Evolutionary conservation across 306 rosid genomes (phyloP).

Genomic region (Crotalaria pallida): DNA sequence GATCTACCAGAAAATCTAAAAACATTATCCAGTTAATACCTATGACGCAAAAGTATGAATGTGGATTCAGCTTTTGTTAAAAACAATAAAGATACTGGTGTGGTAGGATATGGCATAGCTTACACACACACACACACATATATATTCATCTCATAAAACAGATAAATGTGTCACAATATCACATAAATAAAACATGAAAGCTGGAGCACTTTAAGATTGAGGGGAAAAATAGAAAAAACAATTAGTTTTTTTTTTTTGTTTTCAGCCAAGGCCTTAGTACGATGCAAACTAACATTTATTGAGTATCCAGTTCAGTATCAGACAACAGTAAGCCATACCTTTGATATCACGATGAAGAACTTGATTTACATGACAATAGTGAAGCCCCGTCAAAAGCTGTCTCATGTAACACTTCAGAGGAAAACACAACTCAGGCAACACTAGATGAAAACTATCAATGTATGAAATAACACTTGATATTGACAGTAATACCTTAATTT

Average conservation of each 20-base stretch:
- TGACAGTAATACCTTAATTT: conserved; percentile 46
- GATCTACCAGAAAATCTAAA: not conserved
- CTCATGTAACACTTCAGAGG: conserved; percentile 60
- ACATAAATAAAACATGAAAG: not conserved
- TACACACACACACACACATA: not conserved
- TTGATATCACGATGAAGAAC: conserved; percentile 80
- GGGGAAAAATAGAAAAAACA: not conserved
- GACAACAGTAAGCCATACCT: conserved; percentile 26
- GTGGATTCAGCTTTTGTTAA: not conserved
- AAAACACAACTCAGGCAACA: conserved; percentile 18
- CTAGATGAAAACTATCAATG: not conserved
- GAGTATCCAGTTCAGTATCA: not conserved
- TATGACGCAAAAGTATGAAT: not conserved
- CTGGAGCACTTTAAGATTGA: not conserved
- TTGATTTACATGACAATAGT: conserved; percentile 61
- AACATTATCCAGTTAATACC: not conserved
- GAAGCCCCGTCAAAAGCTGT: conserved; percentile 66
- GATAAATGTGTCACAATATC: not conserved
- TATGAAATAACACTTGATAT: not conserved
- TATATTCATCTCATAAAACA: not conserved
- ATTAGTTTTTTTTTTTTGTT: no score
- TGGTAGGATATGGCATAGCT: not conserved
- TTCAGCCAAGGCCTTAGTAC: not conserved
- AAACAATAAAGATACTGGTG: no score
- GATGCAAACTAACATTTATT: not conserved